Base-by-base conservation (phyloP, 1,284 basidiomycete species). In the Apiotrichum siamense region DNA sequence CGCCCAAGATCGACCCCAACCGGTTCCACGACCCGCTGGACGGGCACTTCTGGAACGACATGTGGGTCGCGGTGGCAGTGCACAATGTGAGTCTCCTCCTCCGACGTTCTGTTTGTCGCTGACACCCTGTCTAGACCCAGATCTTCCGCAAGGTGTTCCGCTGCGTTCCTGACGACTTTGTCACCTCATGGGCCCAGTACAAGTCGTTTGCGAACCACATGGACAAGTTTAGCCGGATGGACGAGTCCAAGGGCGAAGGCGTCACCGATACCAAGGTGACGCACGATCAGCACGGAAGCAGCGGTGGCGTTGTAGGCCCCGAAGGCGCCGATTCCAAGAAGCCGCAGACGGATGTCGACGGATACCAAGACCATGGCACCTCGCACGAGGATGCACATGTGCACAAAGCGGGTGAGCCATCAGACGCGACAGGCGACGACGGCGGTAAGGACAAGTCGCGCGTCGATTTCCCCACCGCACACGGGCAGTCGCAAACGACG, bases 161-260 rank as follows among this genome's bases (percentile, higher is more conserved):
- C 64, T 85, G 87, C 43, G 78, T 91, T 59, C 92, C 92, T 4
- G 92, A 96, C 68, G 91, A 97, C 69, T 76, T 85, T 15, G 82
- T 96, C 47, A 86, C 85, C 1, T 92, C 90, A 0, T 97, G 92
- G 93, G 90, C 91, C 63, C 87, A 89, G 66, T 94, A 94, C 76
- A 92, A 85, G 68, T 86, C 91, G 54, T 94, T 88, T 55, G 69
- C 67, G 36, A 73, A 79, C 29, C 80, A 88, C 64, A 84, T 88
- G 53, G 88, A 90, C 59, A 82, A 86, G 27, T 74, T 89, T 61
- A 72, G 67, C 53, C 62, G 67, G 51, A 58, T 63, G 3, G 66
- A 69, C 7, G 73, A 72, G 1, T 72, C 73, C 5, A 73, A 75
- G 42, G 63, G 67, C 50, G 63, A 66, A 4, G 65, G 62, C 15